phyloP scores from a whole-genome alignment of 306 rosid genomes.

The Quillaja saponaria region DNA sequence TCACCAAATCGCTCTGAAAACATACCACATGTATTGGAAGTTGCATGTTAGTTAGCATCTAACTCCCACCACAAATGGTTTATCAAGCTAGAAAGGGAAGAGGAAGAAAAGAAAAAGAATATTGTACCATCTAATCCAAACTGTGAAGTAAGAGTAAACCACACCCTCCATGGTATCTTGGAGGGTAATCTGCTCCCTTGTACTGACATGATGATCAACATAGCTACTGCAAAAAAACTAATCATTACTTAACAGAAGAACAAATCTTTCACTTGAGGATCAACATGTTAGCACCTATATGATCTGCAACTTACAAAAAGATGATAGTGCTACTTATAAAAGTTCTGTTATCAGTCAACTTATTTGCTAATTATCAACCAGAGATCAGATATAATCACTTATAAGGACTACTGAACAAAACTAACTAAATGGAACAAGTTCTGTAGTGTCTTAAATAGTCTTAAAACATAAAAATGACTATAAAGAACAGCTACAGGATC shows the following conservation, averaged over 20 bases:
- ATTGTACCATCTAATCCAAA: constrained; percentile 94
- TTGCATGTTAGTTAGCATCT: constrained; percentile 29
- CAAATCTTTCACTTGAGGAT: constrained; percentile 29
- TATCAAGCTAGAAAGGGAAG: constrained; percentile 17
- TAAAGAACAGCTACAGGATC: constrained; percentile 25
- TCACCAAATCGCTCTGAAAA: constrained; percentile 95
- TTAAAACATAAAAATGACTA: neutral
- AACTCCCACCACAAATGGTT: constrained; percentile 9
- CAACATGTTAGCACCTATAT: constrained; percentile 11
- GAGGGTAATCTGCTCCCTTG: constrained; percentile 93
- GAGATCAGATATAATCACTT: constrained; percentile 9
- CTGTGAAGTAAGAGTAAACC: constrained; percentile 85
- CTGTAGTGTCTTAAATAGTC: constrained; percentile 9
- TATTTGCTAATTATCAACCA: constrained; percentile 11
- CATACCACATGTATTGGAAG: constrained; percentile 13
- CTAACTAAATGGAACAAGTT: constrained; percentile 7
- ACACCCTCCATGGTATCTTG: constrained; percentile 98
- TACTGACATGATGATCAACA: constrained; percentile 92
- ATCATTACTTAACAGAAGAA: constrained; percentile 31
- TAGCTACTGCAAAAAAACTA: constrained; percentile 71
- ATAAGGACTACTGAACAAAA: constrained; percentile 9
- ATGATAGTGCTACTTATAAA: constrained; percentile 1
- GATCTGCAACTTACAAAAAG: constrained; percentile 15
- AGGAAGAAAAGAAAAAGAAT: constrained; percentile 21
- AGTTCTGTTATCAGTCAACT: constrained; percentile 15